These are phyloP conservation scores for Thermothelomyces thermophilus DNA, from an alignment of 2,329 filamentous ascomycete species.

Conservation along the genomic window DNA sequence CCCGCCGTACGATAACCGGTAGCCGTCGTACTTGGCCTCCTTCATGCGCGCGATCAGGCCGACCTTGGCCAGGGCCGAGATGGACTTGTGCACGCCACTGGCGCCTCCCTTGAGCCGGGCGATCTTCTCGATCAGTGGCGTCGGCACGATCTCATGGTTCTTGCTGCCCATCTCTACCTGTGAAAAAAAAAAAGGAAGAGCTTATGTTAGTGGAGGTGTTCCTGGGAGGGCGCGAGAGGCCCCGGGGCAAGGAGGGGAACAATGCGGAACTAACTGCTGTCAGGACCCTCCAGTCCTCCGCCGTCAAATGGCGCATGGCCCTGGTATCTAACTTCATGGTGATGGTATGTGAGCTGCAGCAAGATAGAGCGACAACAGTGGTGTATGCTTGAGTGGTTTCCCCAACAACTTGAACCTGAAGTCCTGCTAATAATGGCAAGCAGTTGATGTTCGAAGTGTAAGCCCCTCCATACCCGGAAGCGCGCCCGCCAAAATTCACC, in stretches of 20 bases:
- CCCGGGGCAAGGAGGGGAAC: constrained; percentile 20
- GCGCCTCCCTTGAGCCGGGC: constrained; percentile 72
- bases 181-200: constrained; percentile 27
- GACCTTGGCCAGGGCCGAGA: constrained; percentile 85
- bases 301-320: constrained; percentile 82
- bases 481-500: neutral
- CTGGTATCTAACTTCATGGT: constrained; percentile 93
- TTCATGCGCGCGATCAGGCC: constrained; percentile 88
- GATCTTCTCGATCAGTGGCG: constrained; percentile 76
- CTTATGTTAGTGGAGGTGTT: constrained; percentile 21
- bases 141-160: constrained; percentile 96
- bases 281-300: constrained; percentile 93
- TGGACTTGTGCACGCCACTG: constrained; percentile 75
- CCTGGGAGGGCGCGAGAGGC: neutral
- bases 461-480: neutral
- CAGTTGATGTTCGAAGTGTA: constrained; percentile 10
- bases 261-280: constrained; percentile 61
- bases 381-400: too few relatives aligned
- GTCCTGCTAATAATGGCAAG: too few relatives aligned
- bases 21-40: constrained; percentile 96
- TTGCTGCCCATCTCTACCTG: constrained; percentile 90
- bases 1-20: constrained; percentile 91
- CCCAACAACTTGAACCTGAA: too few relatives aligned
- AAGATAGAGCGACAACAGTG: too few relatives aligned
- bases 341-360: too few relatives aligned